Base-by-base conservation (phyloP, 345 rosid species). In the Dipteronia dyeriana region DNA sequence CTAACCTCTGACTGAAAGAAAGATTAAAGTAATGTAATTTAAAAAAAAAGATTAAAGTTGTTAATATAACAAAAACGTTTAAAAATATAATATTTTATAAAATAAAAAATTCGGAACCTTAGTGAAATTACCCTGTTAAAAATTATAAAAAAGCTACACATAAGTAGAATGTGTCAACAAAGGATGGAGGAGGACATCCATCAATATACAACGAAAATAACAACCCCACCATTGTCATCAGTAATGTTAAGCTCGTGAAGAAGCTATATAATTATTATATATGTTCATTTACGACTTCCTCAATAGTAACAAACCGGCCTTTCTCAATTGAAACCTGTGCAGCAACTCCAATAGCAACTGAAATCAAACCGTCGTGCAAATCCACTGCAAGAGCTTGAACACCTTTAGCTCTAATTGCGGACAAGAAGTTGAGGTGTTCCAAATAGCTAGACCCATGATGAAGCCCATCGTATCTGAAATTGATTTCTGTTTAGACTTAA, bases 281-380 rank as follows among this genome's bases (percentile, higher is more conserved):
- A 39, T 57, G 64, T 79, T 85, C 78, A 64, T 74, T 74, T 78
- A 89, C 71, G 79, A 91, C 94, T 86, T 96, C 99, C 4, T 84
- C 78, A 22, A 92, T 86, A 13, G 82, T 83, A 34, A 96, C 90
- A 83, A 87, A 86, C 51, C 90, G 86, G 31, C 94, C 91, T 66
- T 87, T 81, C 79, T 89, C 90, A 70, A 95, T 95, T 13, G 99
- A 95, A 73, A 88, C 87, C 82, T 95, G 99, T 31, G 97, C 99
- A 66, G 99, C 99, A 80, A 95, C 97, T 83, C 98, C 99, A 0
- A 96, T 94, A 17, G 98, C 98, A 63, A 96, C 97, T 29, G 99
- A 91, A 77, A 96, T 82, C 87, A 96, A 79, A 65, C 98, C 99
- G 68, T 96, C 99, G 60, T 85, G 89, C 89, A 93, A 80, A 84